A percentile compares a stretch with the other conserved stretches of the same genome.
Evolutionary conservation across 768 basidiomycete genomes (phyloP).

Genomic region (Rhodotorula babjevae): DNA sequence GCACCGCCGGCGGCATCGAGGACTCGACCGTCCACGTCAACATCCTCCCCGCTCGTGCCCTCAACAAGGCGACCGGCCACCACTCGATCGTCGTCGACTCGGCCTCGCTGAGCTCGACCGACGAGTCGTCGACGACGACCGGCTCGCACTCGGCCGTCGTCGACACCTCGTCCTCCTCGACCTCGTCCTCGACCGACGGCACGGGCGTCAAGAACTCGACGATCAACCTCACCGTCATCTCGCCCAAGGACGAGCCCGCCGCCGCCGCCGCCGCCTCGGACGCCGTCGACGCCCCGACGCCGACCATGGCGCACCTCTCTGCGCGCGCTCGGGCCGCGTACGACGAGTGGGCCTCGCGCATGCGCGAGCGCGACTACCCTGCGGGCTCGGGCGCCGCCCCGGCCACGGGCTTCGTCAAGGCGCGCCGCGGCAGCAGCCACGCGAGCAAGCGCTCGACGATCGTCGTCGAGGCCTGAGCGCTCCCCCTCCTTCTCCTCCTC

Average conservation of each 20-base stretch:
- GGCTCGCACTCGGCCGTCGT: slow-evolving; percentile 37
- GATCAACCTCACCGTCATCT: slow-evolving; percentile 39
- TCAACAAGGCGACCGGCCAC: slow-evolving; percentile 27
- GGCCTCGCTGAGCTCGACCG: slow-evolving; percentile 8
- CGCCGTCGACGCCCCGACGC: slow-evolving; percentile 23
- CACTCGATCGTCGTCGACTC: slow-evolving; percentile 40
- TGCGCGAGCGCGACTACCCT: not conserved
- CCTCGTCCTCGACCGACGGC: slow-evolving; percentile 17
- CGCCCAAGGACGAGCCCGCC: slow-evolving; percentile 6
- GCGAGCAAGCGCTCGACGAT: not conserved
- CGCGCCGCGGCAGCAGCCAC: slow-evolving; percentile 12
- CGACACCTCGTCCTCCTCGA: slow-evolving; percentile 31
- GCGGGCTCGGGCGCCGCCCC: too few species aligned
- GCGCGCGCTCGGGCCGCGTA: slow-evolving; percentile 9
- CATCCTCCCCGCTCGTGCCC: slow-evolving; percentile 33
- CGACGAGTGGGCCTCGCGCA: slow-evolving; percentile 9
- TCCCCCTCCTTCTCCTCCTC: not conserved
- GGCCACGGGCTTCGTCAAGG: slow-evolving; percentile 19
- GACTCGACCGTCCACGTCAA: slow-evolving; percentile 39
- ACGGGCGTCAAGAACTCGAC: slow-evolving; percentile 32
- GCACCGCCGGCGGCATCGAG: slow-evolving; percentile 17
- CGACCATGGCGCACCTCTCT: slow-evolving; percentile 22
- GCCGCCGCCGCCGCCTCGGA: not conserved
- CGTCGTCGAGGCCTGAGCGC: not conserved
- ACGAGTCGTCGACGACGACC: slow-evolving; percentile 11